These are phyloP conservation scores for Hypomyces perniciosus DNA, from an alignment of 2,329 filamentous ascomycete genomes.

Conservation along the genomic window DNA sequence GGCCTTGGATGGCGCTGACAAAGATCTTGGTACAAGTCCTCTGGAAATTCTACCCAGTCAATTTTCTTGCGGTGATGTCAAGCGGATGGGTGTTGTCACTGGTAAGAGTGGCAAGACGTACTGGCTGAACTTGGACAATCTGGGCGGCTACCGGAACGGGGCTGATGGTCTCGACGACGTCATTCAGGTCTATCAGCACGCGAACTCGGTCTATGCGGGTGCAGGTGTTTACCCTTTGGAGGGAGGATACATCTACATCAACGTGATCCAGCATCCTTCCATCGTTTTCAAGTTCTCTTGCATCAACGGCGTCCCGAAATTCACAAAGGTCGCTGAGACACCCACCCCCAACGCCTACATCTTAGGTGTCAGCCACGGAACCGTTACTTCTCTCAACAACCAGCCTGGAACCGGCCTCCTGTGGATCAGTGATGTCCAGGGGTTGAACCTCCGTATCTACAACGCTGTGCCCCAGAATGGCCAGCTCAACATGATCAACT, in stretches of 20 bases:
- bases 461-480: constrained; percentile 44
- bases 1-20: constrained; percentile 43
- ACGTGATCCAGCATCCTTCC: constrained; percentile 47
- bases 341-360: constrained; percentile 44
- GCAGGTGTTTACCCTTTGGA: constrained; percentile 43
- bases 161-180: constrained; percentile 33
- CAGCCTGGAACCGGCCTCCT: constrained; percentile 49
- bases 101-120: constrained; percentile 48
- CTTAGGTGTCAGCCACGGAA: constrained; percentile 52
- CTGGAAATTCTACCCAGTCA: constrained; percentile 36
- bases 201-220: constrained; percentile 41
- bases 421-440: constrained; percentile 52
- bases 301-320: constrained; percentile 43
- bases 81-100: constrained; percentile 43
- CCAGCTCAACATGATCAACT: constrained; percentile 40
- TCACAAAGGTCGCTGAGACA: constrained; percentile 47
- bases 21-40: constrained; percentile 43
- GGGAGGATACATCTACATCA: constrained; percentile 44
- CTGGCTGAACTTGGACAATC: constrained; percentile 35
- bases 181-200: constrained; percentile 38
- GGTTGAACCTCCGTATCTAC: constrained; percentile 46
- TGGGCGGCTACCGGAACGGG: constrained; percentile 36
- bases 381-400: constrained; percentile 48
- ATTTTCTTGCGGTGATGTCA: constrained; percentile 38
- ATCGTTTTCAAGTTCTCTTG: constrained; percentile 55